Percentiles rank a stretch among this genome's conserved stretches.
Evolutionary conservation across 2,329 filamentous ascomycete species (phyloP).

Genomic region (Fusarium globosum): DNA sequence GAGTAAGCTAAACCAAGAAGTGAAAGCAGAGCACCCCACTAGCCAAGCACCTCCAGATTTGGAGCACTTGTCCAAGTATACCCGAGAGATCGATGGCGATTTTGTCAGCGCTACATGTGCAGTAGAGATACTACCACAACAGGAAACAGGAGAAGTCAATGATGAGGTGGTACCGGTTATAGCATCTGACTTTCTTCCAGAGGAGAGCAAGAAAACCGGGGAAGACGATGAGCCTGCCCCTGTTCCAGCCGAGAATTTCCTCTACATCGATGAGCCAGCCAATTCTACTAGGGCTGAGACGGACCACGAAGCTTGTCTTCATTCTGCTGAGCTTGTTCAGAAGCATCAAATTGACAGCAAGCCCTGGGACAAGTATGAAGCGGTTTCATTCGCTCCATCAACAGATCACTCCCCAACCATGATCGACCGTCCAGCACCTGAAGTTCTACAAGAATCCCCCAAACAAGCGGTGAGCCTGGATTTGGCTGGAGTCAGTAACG

Average conservation of each 20-base stretch:
- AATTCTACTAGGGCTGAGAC: not conserved
- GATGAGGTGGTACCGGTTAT: not conserved
- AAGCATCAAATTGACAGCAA: not conserved
- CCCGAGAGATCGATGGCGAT: not conserved
- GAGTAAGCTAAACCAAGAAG: not conserved
- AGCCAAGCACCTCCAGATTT: not conserved
- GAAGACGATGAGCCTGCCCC: not conserved
- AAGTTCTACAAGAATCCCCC: not conserved
- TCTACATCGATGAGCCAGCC: not conserved
- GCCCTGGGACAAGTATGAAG: not conserved
- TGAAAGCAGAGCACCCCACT: not conserved
- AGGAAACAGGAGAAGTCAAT: not conserved
- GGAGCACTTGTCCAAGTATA: not conserved
- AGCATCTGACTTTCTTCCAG: not conserved
- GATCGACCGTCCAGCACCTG: not conserved
- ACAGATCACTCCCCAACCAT: not conserved
- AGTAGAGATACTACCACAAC: not conserved
- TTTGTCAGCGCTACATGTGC: not conserved
- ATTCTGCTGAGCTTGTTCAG: not conserved
- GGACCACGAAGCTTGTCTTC: not conserved
- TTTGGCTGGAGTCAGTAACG: not conserved
- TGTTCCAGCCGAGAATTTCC: not conserved
- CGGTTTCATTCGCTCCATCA: not conserved
- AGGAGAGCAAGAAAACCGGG: constrained; percentile 21
- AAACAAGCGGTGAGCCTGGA: not conserved